These are phyloP conservation scores for Sugiyamaella neomexicana DNA, from an alignment of 1,139 yeast species.

Conservation along the genomic window DNA sequence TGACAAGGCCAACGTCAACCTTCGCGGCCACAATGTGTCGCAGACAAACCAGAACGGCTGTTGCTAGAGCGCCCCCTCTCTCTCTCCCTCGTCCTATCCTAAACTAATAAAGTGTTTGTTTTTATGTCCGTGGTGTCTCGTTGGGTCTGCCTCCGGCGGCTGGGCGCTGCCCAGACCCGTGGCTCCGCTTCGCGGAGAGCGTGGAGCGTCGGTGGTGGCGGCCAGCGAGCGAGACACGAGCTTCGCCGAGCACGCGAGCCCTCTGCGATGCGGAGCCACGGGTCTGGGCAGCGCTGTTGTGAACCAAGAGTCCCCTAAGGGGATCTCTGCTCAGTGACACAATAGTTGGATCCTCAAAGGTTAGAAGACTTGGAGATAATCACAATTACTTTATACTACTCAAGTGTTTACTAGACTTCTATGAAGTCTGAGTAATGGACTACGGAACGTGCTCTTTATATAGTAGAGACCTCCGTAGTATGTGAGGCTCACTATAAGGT, in stretches of 20 bases:
- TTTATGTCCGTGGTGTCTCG: not conserved
- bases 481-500: no score
- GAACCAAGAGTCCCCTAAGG: no score
- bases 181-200: not conserved
- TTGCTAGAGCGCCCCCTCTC: slow-evolving; percentile 51
- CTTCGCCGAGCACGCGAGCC: not conserved
- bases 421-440: no score
- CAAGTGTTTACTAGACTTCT: no score
- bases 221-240: not conserved
- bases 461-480: no score
- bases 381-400: no score
- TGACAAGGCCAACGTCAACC: slow-evolving; percentile 68
- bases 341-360: no score
- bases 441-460: no score
- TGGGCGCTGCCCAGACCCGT: slow-evolving; percentile 6
- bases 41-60: slow-evolving; percentile 69
- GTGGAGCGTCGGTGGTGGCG: no score
- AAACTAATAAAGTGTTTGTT: slow-evolving; percentile 11
- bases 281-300: not conserved
- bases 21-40: slow-evolving; percentile 85
- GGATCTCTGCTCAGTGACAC: no score
- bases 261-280: not conserved
- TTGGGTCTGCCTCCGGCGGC: slow-evolving; percentile 14
- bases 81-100: slow-evolving; percentile 1
- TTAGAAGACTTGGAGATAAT: no score